Conservation (phyloP, 805 yeast genomes). For the Candida corydali region DNA sequence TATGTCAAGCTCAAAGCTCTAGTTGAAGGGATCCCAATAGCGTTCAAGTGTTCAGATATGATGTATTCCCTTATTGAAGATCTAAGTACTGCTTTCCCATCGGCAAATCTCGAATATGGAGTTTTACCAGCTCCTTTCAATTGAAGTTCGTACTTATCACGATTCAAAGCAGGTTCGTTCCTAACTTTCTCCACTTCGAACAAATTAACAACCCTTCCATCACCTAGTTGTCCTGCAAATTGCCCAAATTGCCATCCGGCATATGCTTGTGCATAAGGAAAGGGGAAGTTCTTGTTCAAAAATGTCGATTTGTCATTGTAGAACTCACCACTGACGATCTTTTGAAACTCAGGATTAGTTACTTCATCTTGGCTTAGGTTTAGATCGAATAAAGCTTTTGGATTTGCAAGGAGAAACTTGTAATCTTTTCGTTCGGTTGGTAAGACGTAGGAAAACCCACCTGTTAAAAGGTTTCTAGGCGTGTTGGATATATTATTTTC, state of each 20-base stretch:
- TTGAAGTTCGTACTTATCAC: constrained; percentile 60
- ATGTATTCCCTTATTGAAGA: constrained; percentile 87
- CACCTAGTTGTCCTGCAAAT: constrained; percentile 97
- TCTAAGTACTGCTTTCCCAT: constrained; percentile 89
- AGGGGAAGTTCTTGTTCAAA: constrained; percentile 30
- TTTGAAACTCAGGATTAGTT: constrained; percentile 43
- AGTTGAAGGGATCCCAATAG: constrained; percentile 82
- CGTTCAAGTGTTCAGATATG: constrained; percentile 74
- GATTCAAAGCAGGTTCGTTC: constrained; percentile 20
- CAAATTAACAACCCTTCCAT: constrained; percentile 83
- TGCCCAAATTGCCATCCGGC: constrained; percentile 97
- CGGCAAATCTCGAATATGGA: constrained; percentile 92
- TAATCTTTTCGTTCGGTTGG: constrained; percentile 61
- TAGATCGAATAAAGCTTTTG: constrained; percentile 56
- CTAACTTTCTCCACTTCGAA: constrained; percentile 57
- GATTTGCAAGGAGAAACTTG: constrained; percentile 54
- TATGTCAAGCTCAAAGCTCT: constrained; percentile 72
- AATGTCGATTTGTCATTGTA: constrained; percentile 27
- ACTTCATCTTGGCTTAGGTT: constrained; percentile 43
- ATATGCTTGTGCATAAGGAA: constrained; percentile 87
- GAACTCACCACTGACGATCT: constrained; percentile 58
- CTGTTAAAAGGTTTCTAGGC: constrained; percentile 43
- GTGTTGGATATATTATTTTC: constrained; percentile 27
- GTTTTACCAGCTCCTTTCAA: constrained; percentile 91
- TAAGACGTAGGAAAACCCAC: constrained; percentile 67